Base-by-base conservation (phyloP, 2,329 filamentous ascomycete genomes). In the Fusarium penzigii region DNA sequence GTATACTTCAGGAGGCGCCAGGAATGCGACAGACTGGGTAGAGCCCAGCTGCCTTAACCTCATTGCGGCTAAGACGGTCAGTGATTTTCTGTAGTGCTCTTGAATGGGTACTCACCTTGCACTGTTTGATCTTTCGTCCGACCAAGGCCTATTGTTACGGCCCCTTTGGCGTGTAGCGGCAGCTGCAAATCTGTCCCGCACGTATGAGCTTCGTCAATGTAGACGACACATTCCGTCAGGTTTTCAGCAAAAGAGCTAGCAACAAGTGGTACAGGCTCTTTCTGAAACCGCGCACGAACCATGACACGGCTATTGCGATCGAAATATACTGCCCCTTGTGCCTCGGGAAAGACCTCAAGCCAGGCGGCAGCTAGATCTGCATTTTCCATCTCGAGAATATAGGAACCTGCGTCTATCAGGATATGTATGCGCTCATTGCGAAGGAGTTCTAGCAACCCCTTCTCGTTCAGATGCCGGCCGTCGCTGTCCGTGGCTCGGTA, bases 341-440 rank as follows among this genome's bases (percentile, higher is more conserved):
- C 76, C 0, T 65, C 16, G 0, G 16, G 10, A 42, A 83, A 77
- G 1, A 75, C 58, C 0, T 69, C 59, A 0, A 87, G 64, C 83
- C 83, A 86, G 1, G 68, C 67, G 9, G 67, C 69, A 0, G 74
- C 82, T 0, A 87, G 67, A 0, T 68, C 65, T 1, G 64, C 43
- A 58, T 85, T 88, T 48, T 77, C 73, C 71, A 83, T 80, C 59
- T 88, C 85, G 0, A 88, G 64, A 8, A 88, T 81, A 7, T 83
- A 78, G 0, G 86, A 85, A 1, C 86, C 86, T 0, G 82, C 79
- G 61, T 88, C 85, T 1, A 89, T 84, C 0, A 89, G 68, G 0
- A 88, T 72, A 0, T 73, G 70, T 11, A 85, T 83, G 0, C 58
- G 34, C 0, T 53, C 14, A 0, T 6, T 9, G 9, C n/a, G n/a